These are phyloP conservation scores for Ganoderma sp. DNA, from an alignment of 1,284 basidiomycete genomes.

Conservation along the genomic window DNA sequence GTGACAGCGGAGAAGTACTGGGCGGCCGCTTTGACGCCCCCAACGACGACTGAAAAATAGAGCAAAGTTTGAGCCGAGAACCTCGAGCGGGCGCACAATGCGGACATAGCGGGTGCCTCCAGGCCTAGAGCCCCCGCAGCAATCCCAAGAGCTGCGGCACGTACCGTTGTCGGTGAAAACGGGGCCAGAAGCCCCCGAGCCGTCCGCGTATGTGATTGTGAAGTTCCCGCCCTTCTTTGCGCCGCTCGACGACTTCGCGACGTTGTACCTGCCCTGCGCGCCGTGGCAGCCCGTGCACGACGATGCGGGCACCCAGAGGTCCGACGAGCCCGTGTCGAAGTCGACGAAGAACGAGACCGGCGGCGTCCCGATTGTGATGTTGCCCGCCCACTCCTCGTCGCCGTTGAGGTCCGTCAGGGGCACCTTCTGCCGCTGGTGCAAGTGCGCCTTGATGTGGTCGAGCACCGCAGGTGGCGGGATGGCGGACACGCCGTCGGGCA, in stretches of 20 bases:
- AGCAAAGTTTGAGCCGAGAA: not conserved
- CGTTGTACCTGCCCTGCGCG: conserved; percentile 38
- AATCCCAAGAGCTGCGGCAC: not conserved
- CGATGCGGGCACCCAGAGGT: conserved; percentile 34
- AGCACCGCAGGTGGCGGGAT: not conserved
- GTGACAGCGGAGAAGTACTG: conserved; percentile 39
- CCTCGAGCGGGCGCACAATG: not conserved
- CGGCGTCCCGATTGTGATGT: conserved; percentile 31
- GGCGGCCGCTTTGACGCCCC: conserved; percentile 29
- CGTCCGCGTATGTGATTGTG: conserved; percentile 57
- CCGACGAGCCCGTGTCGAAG: conserved; percentile 36
- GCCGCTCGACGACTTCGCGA: conserved; percentile 45
- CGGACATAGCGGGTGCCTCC: not conserved
- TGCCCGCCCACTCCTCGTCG: conserved; percentile 30
- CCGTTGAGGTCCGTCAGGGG: conserved; percentile 27
- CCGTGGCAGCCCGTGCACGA: conserved; percentile 29
- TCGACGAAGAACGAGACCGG: conserved; percentile 30
- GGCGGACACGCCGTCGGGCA: not conserved
- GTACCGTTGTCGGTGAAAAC: conserved; percentile 56
- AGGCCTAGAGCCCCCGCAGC: not conserved
- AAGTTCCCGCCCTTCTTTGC: conserved; percentile 44
- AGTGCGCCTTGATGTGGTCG: not conserved
- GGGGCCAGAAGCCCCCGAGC: conserved; percentile 53
- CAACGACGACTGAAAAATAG: conserved; percentile 33
- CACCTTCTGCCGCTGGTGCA: conserved; percentile 13